Percentiles rank a stretch among this genome's conserved stretches.
Evolutionary conservation across 2,329 filamentous ascomycete genomes (phyloP).

Genomic region (Teratosphaeria gauchensis): DNA sequence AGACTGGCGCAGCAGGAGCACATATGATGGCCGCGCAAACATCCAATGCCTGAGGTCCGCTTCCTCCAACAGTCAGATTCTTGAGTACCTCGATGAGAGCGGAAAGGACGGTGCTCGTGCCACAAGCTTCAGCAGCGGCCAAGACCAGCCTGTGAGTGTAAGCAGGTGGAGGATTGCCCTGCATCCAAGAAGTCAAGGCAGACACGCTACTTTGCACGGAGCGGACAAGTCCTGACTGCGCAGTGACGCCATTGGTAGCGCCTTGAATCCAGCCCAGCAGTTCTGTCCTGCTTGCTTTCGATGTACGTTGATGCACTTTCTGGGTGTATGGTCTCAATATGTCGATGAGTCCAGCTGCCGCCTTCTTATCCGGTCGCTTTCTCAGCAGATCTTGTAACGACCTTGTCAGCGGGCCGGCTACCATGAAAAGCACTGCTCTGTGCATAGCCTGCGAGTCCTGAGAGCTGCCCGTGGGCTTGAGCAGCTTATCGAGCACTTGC

Average conservation of each 20-base stretch:
- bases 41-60: constrained; percentile 56
- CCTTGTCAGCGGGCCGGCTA: constrained; percentile 59
- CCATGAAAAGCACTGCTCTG: constrained; percentile 58
- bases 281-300: constrained; percentile 32
- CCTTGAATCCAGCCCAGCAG: constrained; percentile 3
- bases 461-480: constrained; percentile 61
- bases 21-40: constrained; percentile 61
- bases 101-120: constrained; percentile 50
- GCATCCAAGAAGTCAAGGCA: constrained; percentile 54
- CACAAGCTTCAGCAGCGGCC: constrained; percentile 50
- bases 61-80: constrained; percentile 49
- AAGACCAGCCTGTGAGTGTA: constrained; percentile 67
- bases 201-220: constrained; percentile 54
- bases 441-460: constrained; percentile 64
- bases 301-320: neutral
- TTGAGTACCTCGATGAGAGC: constrained; percentile 60
- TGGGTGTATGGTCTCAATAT: constrained; percentile 51
- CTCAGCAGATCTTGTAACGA: constrained; percentile 58
- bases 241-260: neutral
- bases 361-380: constrained; percentile 55
- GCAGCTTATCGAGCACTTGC: constrained; percentile 61
- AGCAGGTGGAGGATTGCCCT: constrained; percentile 45
- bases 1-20: constrained; percentile 41
- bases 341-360: constrained; percentile 54
- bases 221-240: constrained; percentile 44